Conservation (phyloP, 2,329 filamentous ascomycete genomes). For the Chaetomium strumarium region DNA sequence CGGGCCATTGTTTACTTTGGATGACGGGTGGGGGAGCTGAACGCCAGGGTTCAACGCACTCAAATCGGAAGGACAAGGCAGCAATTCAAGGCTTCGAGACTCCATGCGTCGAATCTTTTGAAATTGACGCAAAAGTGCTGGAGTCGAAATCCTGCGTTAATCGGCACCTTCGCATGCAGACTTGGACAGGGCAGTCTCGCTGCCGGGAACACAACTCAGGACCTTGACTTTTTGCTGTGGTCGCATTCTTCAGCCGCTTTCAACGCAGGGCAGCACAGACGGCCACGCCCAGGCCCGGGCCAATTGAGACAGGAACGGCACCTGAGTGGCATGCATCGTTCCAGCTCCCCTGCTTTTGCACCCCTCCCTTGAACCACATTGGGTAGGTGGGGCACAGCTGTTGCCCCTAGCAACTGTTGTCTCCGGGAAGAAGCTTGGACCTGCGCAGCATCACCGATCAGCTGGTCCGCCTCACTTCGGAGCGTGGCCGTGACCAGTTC, state of each 20-base stretch:
- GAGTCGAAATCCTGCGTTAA: no score
- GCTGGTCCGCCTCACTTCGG: constrained; percentile 2
- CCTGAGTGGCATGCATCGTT: constrained; percentile 12
- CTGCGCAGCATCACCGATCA: constrained; percentile 4
- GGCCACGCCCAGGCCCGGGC: constrained; percentile 5
- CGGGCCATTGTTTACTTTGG: constrained; percentile 28
- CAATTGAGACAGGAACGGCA: constrained; percentile 15
- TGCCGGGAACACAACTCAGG: not conserved
- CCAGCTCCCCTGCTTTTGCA: not conserved
- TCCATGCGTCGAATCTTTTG: not conserved
- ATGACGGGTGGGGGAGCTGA: constrained; percentile 8
- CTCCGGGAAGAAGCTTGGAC: constrained; percentile 15
- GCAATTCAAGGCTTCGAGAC: not conserved
- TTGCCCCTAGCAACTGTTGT: constrained; percentile 23
- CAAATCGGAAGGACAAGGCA: not conserved
- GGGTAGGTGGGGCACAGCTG: constrained; percentile 15
- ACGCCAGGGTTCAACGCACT: constrained; percentile 1
- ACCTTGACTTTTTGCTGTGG: not conserved
- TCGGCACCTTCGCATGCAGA: no score
- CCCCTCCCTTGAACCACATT: constrained; percentile 10
- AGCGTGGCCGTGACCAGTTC: not conserved
- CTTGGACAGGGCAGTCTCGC: not conserved
- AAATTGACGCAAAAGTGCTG: not conserved
- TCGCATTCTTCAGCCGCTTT: constrained; percentile 2
- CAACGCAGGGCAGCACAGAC: not conserved